phyloP scores from a whole-genome alignment of 2,329 filamentous ascomycete genomes.

The Arthroderma sp. region DNA sequence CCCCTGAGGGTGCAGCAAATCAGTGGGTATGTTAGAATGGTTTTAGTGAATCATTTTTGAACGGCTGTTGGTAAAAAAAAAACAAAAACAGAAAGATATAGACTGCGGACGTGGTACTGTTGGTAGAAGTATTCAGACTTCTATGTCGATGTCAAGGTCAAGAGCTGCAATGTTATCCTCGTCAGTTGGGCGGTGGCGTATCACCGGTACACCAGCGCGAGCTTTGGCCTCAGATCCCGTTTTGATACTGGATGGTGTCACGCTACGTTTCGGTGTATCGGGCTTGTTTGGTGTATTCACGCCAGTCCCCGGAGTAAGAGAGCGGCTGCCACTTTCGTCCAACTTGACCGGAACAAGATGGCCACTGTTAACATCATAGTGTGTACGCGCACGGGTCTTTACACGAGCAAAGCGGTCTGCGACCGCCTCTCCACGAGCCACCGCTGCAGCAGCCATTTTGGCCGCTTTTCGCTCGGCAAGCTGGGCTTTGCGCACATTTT shows the following conservation, averaged over 20 bases:
- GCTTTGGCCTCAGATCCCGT: slow-evolving; percentile 27
- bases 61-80: too few species aligned
- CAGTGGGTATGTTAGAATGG: too few species aligned
- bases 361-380: slow-evolving; percentile 48
- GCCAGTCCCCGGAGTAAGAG: slow-evolving; percentile 37
- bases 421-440: slow-evolving; percentile 50
- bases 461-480: slow-evolving; percentile 60
- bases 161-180: slow-evolving; percentile 84
- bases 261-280: slow-evolving; percentile 40
- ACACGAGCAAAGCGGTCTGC: slow-evolving; percentile 45
- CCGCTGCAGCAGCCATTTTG: slow-evolving; percentile 47
- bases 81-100: neutral
- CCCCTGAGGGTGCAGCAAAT: too few species aligned
- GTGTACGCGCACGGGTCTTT: slow-evolving; percentile 54
- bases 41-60: too few species aligned
- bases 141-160: slow-evolving; percentile 85
- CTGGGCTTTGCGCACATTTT: slow-evolving; percentile 82
- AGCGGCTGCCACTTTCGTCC: slow-evolving; percentile 37
- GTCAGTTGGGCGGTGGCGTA: slow-evolving; percentile 65
- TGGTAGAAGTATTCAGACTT: slow-evolving; percentile 26
- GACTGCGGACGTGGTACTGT: neutral
- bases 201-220: slow-evolving; percentile 46
- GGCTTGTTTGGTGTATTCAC: slow-evolving; percentile 41
- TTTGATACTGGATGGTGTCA: slow-evolving; percentile 13
- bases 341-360: slow-evolving; percentile 27